Percentiles rank a stretch among this genome's conserved stretches.
These are phyloP conservation scores for Gastrolobium bilobum DNA, from an alignment of 306 rosid genomes.

Conservation along the genomic window DNA sequence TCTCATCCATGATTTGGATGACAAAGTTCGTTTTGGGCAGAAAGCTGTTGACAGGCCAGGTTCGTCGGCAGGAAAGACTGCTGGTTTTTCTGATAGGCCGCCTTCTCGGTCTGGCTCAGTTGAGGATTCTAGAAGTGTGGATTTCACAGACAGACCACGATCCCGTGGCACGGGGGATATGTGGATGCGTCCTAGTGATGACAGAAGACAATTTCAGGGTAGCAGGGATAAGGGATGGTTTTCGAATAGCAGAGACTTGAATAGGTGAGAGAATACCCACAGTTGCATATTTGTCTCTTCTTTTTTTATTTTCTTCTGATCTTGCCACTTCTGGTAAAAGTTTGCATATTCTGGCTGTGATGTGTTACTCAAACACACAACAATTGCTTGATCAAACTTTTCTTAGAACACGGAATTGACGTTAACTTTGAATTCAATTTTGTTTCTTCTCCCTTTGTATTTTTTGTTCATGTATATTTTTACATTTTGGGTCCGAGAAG, in stretches of 20 bases:
- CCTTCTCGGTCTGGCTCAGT: constrained; percentile 79
- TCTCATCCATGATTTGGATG: constrained; percentile 80
- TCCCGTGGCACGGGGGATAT: constrained; percentile 83
- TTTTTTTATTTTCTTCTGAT: not conserved
- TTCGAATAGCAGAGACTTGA: constrained; percentile 71
- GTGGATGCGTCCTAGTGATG: constrained; percentile 78
- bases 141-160: constrained; percentile 75
- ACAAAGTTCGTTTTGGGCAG: constrained; percentile 93
- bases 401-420: not conserved
- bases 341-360: constrained; percentile 23
- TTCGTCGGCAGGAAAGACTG: constrained; percentile 74
- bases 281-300: constrained; percentile 16
- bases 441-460: constrained; percentile 1
- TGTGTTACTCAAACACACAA: not conserved
- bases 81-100: constrained; percentile 70
- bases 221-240: constrained; percentile 87
- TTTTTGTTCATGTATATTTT: not conserved
- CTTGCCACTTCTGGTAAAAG: constrained; percentile 21
- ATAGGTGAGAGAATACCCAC: constrained; percentile 66
- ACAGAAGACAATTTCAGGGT: constrained; percentile 76
- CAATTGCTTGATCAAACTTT: not conserved
- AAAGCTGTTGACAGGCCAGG: constrained; percentile 90
- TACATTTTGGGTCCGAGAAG: constrained; percentile 9
- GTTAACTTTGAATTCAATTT: constrained; percentile 4
- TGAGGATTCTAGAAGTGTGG: constrained; percentile 80